Evolutionary conservation across 2,329 filamentous ascomycete species (phyloP), one percentile per base, ranked within the genome.

Genomic region (Didymella segeticola): DNA sequence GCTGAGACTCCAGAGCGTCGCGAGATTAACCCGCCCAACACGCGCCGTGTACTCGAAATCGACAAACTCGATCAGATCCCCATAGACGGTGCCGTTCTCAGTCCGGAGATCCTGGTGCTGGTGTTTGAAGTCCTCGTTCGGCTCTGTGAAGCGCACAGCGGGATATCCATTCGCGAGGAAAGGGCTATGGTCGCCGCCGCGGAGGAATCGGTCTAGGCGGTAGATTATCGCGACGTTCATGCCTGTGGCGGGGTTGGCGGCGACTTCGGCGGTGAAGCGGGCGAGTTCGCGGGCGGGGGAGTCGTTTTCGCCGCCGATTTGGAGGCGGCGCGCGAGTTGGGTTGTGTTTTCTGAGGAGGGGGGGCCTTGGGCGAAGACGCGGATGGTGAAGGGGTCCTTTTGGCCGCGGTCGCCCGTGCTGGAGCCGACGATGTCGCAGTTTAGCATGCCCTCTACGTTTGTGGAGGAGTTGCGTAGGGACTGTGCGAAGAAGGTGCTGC

Each of bases 201-300:
- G 76, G 5, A 84, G 74, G 68, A 81, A 86, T 10, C 83, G 77
- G 57, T 86, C 83, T 0, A 82, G 73, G 2, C 83, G 78, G 67
- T 85, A 85, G 37, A 86, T 78, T 45, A 84, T 75, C 7, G 80
- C 79, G 11, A 86, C 77, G 55, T 80, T 79, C 83, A 86, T 85
- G 9, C 76, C 77, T 1, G 82, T 83, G 14, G 74, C 75, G 2
- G 73, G 57, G 55, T 83, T 83, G 17, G 80, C 79, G 0, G 79
- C 80, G 2, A 85, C 80, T 57, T 86, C 83, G 27, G 78, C 77
- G 29, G 82, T 78, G 67, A 83, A 83, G 1, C 83, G 78, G 3
- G 80, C 83, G 0, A 86, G 76, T 57, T 84, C 79, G 26, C 83
- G 75, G 0, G 82, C 78, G 0, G 83, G 82, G 3, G 78, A 79